phyloP scores from a whole-genome alignment of 768 basidiomycete species.

The Lentinula lateritia region DNA sequence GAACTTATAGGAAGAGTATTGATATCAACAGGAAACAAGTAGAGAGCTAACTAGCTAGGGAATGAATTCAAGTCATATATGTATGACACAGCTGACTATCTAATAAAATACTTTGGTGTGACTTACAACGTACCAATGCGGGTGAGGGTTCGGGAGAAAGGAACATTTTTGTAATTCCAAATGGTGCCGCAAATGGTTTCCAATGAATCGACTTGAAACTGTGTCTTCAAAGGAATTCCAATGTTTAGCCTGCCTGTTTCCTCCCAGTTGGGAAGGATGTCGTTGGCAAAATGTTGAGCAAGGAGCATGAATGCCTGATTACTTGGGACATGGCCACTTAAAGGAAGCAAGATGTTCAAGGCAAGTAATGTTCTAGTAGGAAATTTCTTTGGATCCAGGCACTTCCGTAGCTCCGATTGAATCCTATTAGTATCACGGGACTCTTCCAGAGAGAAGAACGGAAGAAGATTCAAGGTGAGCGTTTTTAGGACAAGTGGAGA shows the following conservation, averaged over 20 bases:
- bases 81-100: too few relatives aligned
- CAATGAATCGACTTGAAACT: neutral
- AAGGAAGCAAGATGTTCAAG: neutral
- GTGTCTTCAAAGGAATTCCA: neutral
- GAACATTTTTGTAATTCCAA: neutral
- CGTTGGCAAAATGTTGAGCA: neutral
- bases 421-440: neutral
- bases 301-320: neutral
- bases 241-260: neutral
- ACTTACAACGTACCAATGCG: constrained; percentile 1
- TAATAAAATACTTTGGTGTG: too few relatives aligned
- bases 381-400: neutral
- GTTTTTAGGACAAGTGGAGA: neutral
- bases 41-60: too few relatives aligned
- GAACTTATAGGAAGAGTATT: too few relatives aligned
- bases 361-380: neutral
- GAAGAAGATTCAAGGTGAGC: neutral
- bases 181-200: neutral
- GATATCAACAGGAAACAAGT: too few relatives aligned
- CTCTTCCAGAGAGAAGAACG: neutral
- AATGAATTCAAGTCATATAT: too few relatives aligned
- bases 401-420: neutral
- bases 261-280: neutral
- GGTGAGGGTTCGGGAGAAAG: neutral
- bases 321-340: neutral